Evolutionary conservation across 2,329 filamentous ascomycete genomes (phyloP), one percentile per base, ranked within the genome.

Genomic region (Xylaria sp.): DNA sequence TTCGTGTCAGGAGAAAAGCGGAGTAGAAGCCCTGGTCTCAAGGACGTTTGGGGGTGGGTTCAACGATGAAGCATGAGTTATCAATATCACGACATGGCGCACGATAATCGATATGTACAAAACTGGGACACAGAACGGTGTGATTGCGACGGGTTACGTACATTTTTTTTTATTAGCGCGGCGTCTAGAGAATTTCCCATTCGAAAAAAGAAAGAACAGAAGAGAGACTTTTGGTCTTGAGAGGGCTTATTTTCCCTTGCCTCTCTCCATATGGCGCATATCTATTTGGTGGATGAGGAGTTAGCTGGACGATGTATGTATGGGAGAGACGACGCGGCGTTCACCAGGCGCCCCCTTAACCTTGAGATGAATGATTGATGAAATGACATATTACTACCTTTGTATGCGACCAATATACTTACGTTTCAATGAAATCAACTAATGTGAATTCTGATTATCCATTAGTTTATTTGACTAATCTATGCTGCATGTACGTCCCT

Each of bases 1-100:
- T 76, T 8, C 70, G 76, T 36, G 73, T 69, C 18, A 72, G 72
- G 59, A 73, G 76, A 60, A 76, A 68, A 69, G 73, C 72, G 36
- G 73, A 77, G 45, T 73, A 74, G 63, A 69, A 60, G 39, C 66
- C 66, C 48, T 60, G 18, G 63, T 58, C 55, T 66, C 8, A 62
- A 23, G 32, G 30, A 66, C 10, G 56, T 23, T n/a, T 58, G 41
- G 55, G 43, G 15, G 18, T 32, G 56, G 55, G 36, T 63, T 12
- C 56, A 46, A 32, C 41, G 23, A 58, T 64, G 45, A 36, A 56
- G 20, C 34, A 70, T 71, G 30, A 66, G 72, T 50, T 71, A 72
- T 55, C 48, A 41, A 36, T 55, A 55, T 55, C n/a, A 55, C n/a
- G 50, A 6, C n/a, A 50, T 50, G 46, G 25, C 25, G 25, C 46